These are phyloP conservation scores for Claviceps cyperi DNA, from an alignment of 2,329 filamentous ascomycete species.

Conservation along the genomic window DNA sequence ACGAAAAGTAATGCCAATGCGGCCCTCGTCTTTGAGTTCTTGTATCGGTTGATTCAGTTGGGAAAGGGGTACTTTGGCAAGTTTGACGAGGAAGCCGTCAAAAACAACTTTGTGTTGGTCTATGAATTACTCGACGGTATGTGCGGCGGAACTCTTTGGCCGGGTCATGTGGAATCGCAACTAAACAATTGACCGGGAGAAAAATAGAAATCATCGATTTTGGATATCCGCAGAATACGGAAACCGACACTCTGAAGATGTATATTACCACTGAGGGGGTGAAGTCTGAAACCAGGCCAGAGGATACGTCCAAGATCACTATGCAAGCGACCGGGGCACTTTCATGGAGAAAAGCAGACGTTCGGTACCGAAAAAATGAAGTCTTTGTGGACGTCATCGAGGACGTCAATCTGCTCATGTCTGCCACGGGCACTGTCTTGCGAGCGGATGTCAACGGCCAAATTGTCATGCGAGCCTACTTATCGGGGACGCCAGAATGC, in stretches of 20 bases:
- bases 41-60: slow-evolving; percentile 80
- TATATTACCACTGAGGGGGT: slow-evolving; percentile 99
- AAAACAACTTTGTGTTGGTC: slow-evolving; percentile 98
- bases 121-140: slow-evolving; percentile 90
- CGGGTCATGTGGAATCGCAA: background rate
- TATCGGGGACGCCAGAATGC: slow-evolving; percentile 92
- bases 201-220: slow-evolving; percentile 87
- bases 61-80: slow-evolving; percentile 97
- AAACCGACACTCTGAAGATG: slow-evolving; percentile 98
- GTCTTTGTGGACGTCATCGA: slow-evolving; percentile 99
- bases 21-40: slow-evolving; percentile 92
- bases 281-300: slow-evolving; percentile 72
- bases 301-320: slow-evolving; percentile 94
- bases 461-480: slow-evolving; percentile 96
- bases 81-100: slow-evolving; percentile 97
- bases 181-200: background rate
- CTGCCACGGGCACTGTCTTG: slow-evolving; percentile 87
- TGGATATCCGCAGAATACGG: slow-evolving; percentile 96
- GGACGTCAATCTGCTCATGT: slow-evolving; percentile 97
- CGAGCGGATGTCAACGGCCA: slow-evolving; percentile 94
- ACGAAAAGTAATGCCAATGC: slow-evolving; percentile 99
- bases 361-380: slow-evolving; percentile 99
- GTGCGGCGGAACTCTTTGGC: slow-evolving; percentile 8
- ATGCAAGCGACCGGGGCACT: slow-evolving; percentile 97
- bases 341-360: slow-evolving; percentile 92